phyloP scores from a whole-genome alignment of 495 filamentous ascomycete genomes.

The Aspergillus sclerotioniger region DNA sequence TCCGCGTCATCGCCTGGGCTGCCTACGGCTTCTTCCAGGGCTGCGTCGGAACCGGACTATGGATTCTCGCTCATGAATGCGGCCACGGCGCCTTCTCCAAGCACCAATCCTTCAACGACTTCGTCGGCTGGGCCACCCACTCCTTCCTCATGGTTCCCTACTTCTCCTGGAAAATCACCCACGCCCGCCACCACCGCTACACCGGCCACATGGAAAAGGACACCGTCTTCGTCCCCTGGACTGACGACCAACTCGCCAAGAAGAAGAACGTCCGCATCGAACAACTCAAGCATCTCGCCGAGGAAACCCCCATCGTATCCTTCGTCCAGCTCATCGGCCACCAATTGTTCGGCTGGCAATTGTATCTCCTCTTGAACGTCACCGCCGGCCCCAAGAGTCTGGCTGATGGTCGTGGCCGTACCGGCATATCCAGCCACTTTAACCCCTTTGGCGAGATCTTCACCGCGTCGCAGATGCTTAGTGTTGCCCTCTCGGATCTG shows the following conservation, averaged over 20 bases:
- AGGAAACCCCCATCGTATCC: conserved; percentile 57
- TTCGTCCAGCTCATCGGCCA: conserved; percentile 48
- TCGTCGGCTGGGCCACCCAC: conserved; percentile 65
- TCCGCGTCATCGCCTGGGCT: conserved; percentile 60
- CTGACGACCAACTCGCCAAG: conserved; percentile 37
- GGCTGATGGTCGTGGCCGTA: conserved; percentile 43
- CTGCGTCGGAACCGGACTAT: conserved; percentile 73
- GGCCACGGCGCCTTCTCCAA: conserved; percentile 75
- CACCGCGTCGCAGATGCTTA: conserved; percentile 52
- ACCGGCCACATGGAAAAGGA: conserved; percentile 60
- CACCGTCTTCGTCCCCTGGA: conserved; percentile 57
- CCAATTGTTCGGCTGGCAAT: conserved; percentile 56
- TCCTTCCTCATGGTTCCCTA: conserved; percentile 67
- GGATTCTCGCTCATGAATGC: conserved; percentile 87
- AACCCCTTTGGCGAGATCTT: conserved; percentile 59
- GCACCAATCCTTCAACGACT: conserved; percentile 59
- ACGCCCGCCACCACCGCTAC: conserved; percentile 68
- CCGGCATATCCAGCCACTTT: conserved; percentile 56
- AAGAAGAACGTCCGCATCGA: conserved; percentile 33
- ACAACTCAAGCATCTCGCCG: conserved; percentile 45
- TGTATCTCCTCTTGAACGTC: conserved; percentile 55
- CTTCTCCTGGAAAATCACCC: conserved; percentile 75
- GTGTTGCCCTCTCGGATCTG: conserved; percentile 60
- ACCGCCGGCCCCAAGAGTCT: conserved; percentile 49
- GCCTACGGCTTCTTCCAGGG: conserved; percentile 73